Base-by-base conservation (phyloP, 805 yeast species). In the Kregervanrija delftensis region DNA sequence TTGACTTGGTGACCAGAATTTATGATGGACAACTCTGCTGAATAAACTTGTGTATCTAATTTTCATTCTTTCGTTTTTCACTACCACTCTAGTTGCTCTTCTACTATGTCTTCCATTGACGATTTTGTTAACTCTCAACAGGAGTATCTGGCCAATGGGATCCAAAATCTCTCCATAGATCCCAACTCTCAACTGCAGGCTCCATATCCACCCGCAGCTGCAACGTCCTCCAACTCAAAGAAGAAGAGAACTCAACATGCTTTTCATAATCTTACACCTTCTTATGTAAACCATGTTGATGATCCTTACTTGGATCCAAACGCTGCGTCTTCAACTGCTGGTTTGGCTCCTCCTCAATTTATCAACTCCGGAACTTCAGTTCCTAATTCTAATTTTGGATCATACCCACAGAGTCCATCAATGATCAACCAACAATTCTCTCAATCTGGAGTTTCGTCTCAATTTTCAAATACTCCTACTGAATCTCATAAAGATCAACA, bases 301-400 rank as follows among this genome's bases (percentile, higher is more conserved):
- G 55, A 51, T 33, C 47, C 45, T 3, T 33, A 39, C 10, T 58
- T 63, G 33, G 66, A 62, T 46, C 65, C 65, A 4, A 62, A 59
- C 44, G 60, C 55, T 5, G 67, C 66, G 10, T 65, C 65, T 8
- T 48, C 53, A 42, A 54, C 58, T 36, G 55, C 57, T n/a, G 66
- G 66, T 10, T 43, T 57, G 48, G 30, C 36, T 8, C 37, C 47
- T 9, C 55, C 53, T 5, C 40, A 30, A 32, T 35, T 12, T 2
- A 30, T 30, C 33, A 13, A 30, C 37, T 13, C 45, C 37, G 8
- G 14, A 10, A n/a, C 15, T 32, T n/a, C 36, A 13, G 17, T 22
- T 17, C 38, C 32, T 33, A 15, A 40, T n/a, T 33, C 14, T 33
- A 28, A 34, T 15, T n/a, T 12, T 37, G 28, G 17, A 33, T 11